Evolutionary conservation across 495 filamentous ascomycete species (phyloP), one percentile per base, ranked within the genome.

Genomic region (Penicillium waksmanii): DNA sequence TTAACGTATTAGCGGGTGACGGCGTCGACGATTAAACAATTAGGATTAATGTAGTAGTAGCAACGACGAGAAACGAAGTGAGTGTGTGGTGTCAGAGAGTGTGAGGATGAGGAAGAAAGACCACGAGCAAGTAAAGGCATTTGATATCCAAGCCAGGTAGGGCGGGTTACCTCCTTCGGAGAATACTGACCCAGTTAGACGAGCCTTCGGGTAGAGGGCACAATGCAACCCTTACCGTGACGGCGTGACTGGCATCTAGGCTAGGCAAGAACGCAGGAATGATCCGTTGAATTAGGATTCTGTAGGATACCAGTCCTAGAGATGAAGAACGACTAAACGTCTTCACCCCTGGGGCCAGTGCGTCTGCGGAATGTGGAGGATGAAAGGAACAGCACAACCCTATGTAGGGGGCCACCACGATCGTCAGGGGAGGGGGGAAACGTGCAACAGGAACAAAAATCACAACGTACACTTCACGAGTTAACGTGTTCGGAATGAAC

Each of bases 321-420:
- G 82, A 81, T 82, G 80, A 86, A 85, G 81, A 73, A 85, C 85
- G 85, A 88, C 83, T 79, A 77, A 88, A 88, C 85, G 85, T 83
- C 83, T 88, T 86, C 85, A 82, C 85, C 83, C 77, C 72, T 79
- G 77, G 75, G 75, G 70, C 68, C 62, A 63, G 56, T 62, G 75
- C 65, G 63, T 66, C 75, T 80, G 76, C 71, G 81, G 82, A 82
- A 84, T 83, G 81, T 84, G 81, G 82, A 74, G 69, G 69, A 27
- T 48, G 64, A 66, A 76, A 69, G 53, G 66, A 68, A 73, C 70
- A 67, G 51, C 56, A 64, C 36, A 76, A 76, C 74, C 76, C 76
- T 80, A 76, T 72, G 71, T 66, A 76, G 73, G 77, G 74, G 71
- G 61, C 61, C 62, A 70, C 64, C 66, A 70, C 64, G 69, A 77